Conservation (phyloP, 345 rosid genomes). For the Linum lewisii region DNA sequence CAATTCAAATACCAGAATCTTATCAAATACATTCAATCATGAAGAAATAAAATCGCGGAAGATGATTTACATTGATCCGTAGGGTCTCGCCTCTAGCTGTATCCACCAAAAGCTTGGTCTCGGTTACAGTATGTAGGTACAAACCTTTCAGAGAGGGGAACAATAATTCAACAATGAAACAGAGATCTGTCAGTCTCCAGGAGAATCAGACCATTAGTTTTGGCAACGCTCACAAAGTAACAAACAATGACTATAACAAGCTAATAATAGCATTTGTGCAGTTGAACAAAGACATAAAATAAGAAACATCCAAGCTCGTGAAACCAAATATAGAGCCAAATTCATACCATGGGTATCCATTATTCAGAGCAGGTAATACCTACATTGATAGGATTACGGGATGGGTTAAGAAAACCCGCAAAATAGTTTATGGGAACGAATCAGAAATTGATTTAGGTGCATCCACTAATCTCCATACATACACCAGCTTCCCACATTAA, state of each 20-base stretch:
- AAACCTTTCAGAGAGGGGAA: conserved; percentile 11
- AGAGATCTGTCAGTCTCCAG: not conserved
- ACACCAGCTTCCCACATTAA: no score
- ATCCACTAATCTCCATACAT: no score
- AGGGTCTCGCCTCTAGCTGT: conserved; percentile 22
- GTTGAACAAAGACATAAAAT: not conserved
- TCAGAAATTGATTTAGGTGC: no score
- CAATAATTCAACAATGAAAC: not conserved
- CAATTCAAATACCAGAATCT: not conserved
- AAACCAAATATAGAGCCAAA: no score
- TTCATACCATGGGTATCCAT: no score
- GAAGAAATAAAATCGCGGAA: not conserved
- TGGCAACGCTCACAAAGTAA: not conserved
- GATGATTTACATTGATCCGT: conserved; percentile 18
- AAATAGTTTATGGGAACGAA: no score
- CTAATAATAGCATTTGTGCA: not conserved
- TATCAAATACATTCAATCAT: not conserved
- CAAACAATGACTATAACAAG: not conserved
- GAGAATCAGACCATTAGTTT: not conserved
- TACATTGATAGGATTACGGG: no score
- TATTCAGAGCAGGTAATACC: no score
- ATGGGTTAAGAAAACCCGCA: no score
- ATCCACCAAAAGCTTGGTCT: conserved; percentile 26
- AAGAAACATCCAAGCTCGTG: not conserved
- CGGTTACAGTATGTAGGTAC: conserved; percentile 22